Percentiles rank a stretch among this genome's conserved stretches.
phyloP scores from a whole-genome alignment of 108 stramenopile species.

The Skeletonema marinoi region DNA sequence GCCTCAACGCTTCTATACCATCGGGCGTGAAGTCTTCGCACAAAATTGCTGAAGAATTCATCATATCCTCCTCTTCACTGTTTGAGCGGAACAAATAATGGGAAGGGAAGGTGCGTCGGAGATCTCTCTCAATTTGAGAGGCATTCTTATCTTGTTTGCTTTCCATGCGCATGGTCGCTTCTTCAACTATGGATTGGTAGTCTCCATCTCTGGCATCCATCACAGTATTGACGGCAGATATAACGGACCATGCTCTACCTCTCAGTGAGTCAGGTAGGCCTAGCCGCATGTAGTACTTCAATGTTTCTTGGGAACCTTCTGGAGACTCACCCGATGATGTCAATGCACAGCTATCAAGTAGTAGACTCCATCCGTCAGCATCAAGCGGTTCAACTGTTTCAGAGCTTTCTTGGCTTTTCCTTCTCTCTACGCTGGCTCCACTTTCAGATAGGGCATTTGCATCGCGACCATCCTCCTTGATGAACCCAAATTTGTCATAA shows the following conservation, averaged over 20 bases:
- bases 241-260: constrained; percentile 15
- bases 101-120: constrained; percentile 87
- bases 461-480: neutral
- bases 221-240: constrained; percentile 18
- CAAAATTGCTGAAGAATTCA: neutral
- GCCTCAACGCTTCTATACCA: constrained; percentile 66
- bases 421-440: neutral
- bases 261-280: constrained; percentile 16
- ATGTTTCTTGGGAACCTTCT: constrained; percentile 9
- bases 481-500: constrained; percentile 20
- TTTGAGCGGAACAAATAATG: constrained; percentile 70
- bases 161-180: neutral
- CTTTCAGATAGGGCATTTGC: neutral
- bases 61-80: constrained; percentile 21
- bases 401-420: neutral
- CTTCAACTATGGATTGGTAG: constrained; percentile 10
- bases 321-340: neutral
- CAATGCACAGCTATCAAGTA: constrained; percentile 6
- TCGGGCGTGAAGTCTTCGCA: neutral
- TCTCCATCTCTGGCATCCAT: constrained; percentile 20
- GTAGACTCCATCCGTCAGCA: neutral
- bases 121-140: constrained; percentile 74
- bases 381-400: neutral
- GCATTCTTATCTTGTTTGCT: neutral
- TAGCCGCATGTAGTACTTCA: constrained; percentile 18